A percentile compares a stretch with the other conserved stretches of the same genome.
Evolutionary conservation across 352 stramenopile genomes (phyloP).

Genomic region (Globisporangium okanoganense): DNA sequence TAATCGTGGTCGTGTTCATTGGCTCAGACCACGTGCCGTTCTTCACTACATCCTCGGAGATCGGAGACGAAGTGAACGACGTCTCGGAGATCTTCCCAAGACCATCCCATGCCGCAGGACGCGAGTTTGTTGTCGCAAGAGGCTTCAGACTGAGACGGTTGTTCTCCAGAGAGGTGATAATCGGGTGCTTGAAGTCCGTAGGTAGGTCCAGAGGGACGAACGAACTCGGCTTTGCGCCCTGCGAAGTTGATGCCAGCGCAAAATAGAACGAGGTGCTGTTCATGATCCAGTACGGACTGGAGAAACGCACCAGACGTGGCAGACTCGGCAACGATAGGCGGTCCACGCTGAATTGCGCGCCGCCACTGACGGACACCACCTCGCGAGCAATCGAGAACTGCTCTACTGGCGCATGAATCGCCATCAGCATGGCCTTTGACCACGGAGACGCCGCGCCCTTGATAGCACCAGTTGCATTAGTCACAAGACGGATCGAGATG

Average conservation of each 20-base stretch:
- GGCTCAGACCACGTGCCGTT: conserved; percentile 72
- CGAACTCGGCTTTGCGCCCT: conserved; percentile 45
- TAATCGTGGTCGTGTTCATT: conserved; percentile 84
- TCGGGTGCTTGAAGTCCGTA: conserved; percentile 53
- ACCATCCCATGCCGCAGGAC: conserved; percentile 52
- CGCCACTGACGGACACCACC: conserved; percentile 39
- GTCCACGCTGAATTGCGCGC: conserved; percentile 69
- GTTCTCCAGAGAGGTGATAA: conserved; percentile 52
- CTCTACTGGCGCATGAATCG: conserved; percentile 65
- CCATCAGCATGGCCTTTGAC: conserved; percentile 86
- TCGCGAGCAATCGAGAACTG: conserved; percentile 73
- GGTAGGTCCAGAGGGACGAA: conserved; percentile 40
- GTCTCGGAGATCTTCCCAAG: conserved; percentile 52
- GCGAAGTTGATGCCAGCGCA: conserved; percentile 45
- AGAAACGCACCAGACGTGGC: conserved; percentile 79
- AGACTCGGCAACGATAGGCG: conserved; percentile 60
- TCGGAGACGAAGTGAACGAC: conserved; percentile 37
- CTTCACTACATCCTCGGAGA: conserved; percentile 64
- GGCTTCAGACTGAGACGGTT: conserved; percentile 76
- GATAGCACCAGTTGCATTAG: conserved; percentile 23
- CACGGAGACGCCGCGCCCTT: conserved; percentile 35
- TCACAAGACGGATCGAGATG: conserved; percentile 57
- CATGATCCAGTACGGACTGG: conserved; percentile 81
- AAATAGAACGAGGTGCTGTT: conserved; percentile 80
- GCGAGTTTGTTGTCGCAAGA: conserved; percentile 31